A percentile compares a stretch with the other conserved stretches of the same genome.
Conservation (phyloP, 2,329 filamentous ascomycete species). For the Fusarium protoensiforme region DNA sequence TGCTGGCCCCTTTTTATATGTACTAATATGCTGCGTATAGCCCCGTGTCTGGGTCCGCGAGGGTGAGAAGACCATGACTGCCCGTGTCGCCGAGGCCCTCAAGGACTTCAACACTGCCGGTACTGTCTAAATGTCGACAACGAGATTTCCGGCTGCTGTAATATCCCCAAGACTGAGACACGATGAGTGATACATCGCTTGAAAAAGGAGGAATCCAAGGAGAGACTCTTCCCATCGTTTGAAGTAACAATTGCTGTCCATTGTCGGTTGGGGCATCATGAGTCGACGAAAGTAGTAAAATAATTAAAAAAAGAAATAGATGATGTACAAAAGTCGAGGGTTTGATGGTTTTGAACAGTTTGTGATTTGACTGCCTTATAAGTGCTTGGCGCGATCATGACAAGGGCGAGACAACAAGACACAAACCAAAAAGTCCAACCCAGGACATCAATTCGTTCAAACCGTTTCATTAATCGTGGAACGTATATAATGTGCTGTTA, state of each 20-base stretch:
- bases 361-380: not conserved
- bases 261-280: conserved; percentile 29
- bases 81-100: conserved; percentile 82
- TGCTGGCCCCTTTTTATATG: not conserved
- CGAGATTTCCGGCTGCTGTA: conserved; percentile 19
- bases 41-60: conserved; percentile 95
- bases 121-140: conserved; percentile 47
- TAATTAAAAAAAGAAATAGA: conserved; percentile 33
- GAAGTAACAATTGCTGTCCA: conserved; percentile 25
- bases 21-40: conserved; percentile 51
- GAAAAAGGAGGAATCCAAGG: conserved; percentile 20
- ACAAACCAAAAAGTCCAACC: not conserved
- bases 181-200: conserved; percentile 28
- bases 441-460: conserved; percentile 4
- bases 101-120: conserved; percentile 81
- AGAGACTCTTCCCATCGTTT: conserved; percentile 17
- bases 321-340: conserved; percentile 22
- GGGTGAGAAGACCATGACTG: conserved; percentile 96
- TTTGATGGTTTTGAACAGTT: not conserved
- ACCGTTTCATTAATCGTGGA: conserved; percentile 33
- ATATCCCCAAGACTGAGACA: conserved; percentile 29
- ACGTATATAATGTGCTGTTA: conserved; percentile 22
- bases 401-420: not conserved
- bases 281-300: conserved; percentile 40
- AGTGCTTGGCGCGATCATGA: not conserved